phyloP scores from a whole-genome alignment of 805 yeast genomes.

The Torulaspora indica region DNA sequence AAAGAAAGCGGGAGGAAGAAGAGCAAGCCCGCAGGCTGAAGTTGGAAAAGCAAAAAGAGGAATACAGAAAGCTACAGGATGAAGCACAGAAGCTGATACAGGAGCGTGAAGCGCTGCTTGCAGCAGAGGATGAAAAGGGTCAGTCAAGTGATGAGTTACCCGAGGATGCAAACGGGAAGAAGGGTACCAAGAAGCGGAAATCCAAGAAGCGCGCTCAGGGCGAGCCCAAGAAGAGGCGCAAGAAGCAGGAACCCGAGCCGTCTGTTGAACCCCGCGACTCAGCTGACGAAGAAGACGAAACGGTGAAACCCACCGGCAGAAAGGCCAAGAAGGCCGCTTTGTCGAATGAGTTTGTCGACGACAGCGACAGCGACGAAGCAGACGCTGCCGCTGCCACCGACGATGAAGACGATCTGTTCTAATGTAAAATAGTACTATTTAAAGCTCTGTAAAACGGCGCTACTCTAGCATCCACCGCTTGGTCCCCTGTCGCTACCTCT shows the following conservation, averaged over 20 bases:
- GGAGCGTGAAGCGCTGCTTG: conserved; percentile 46
- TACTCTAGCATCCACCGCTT: conserved; percentile 39
- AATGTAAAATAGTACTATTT: conserved; percentile 1
- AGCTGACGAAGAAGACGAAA: conserved; percentile 33
- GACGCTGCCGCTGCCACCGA: conserved; percentile 15
- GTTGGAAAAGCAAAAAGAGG: conserved; percentile 48
- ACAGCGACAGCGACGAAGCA: conserved; percentile 37
- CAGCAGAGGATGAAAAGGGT: conserved; percentile 40
- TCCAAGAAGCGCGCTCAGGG: conserved; percentile 37
- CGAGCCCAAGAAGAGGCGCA: conserved; percentile 23
- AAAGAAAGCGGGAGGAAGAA: conserved; percentile 45
- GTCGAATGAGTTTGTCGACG: conserved; percentile 41
- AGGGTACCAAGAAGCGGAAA: conserved; percentile 27
- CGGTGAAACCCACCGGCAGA: conserved; percentile 21
- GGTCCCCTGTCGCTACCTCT: conserved; percentile 24
- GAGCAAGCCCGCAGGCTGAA: conserved; percentile 45
- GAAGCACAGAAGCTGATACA: conserved; percentile 55
- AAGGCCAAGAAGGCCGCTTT: conserved; percentile 29
- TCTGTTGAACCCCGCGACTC: conserved; percentile 10
- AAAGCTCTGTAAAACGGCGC: neutral
- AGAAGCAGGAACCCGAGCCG: conserved; percentile 19
- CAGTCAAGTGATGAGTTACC: conserved; percentile 37
- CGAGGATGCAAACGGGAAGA: conserved; percentile 31
- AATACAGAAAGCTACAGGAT: conserved; percentile 48
- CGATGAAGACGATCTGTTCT: conserved; percentile 16